These are phyloP conservation scores for Basidiobolus meristosporus DNA, from an alignment of 371 early-diverging fungal species.

Conservation along the genomic window DNA sequence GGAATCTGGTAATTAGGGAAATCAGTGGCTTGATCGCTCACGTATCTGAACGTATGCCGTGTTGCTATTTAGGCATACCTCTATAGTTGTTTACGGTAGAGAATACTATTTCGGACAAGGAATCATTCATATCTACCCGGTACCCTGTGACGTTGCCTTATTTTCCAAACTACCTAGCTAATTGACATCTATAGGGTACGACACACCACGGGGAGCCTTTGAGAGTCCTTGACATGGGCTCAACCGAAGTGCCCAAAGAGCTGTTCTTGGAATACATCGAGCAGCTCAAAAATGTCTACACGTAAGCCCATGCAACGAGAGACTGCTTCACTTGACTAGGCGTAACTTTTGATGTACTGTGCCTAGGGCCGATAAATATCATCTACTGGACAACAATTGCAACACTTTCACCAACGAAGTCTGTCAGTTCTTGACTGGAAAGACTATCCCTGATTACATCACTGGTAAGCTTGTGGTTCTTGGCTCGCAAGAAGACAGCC, in stretches of 20 bases:
- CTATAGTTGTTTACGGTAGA: constrained; percentile 67
- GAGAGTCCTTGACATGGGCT: constrained; percentile 56
- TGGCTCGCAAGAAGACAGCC: background rate
- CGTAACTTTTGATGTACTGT: background rate
- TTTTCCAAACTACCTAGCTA: background rate
- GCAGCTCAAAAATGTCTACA: constrained; percentile 33
- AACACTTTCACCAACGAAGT: constrained; percentile 59
- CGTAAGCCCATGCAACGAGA: constrained; percentile 11
- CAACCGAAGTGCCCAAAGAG: constrained; percentile 56
- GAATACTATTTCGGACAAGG: constrained; percentile 82
- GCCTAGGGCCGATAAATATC: constrained; percentile 52
- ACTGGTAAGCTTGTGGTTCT: constrained; percentile 10
- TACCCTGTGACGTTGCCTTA: background rate
- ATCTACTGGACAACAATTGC: constrained; percentile 80
- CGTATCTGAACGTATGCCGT: background rate
- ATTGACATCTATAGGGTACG: constrained; percentile 11
- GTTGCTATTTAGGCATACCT: constrained; percentile 43
- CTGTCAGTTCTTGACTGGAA: constrained; percentile 63
- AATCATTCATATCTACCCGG: constrained; percentile 29
- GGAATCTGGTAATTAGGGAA: constrained; percentile 28
- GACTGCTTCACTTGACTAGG: background rate
- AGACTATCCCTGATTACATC: constrained; percentile 53
- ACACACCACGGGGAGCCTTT: constrained; percentile 58
- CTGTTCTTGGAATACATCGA: constrained; percentile 61
- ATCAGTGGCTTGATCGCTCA: background rate